These are phyloP conservation scores for Ophiostoma sp. DNA, from an alignment of 2,329 filamentous ascomycete species.

Conservation along the genomic window DNA sequence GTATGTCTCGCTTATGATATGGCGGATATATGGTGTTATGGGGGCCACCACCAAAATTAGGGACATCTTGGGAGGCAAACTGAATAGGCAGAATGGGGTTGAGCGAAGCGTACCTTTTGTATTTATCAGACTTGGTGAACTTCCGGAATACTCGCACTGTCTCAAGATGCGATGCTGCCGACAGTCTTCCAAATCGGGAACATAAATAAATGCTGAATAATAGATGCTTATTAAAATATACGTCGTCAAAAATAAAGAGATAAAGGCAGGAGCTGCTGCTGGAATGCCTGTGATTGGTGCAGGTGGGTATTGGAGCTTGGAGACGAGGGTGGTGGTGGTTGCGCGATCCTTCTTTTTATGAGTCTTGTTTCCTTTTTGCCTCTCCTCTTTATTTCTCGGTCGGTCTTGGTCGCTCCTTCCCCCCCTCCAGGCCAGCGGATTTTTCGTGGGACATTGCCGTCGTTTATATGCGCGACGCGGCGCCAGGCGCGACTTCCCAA, in stretches of 20 bases:
- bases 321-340: conserved; percentile 9
- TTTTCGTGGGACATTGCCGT: conserved; percentile 39
- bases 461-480: conserved; percentile 47
- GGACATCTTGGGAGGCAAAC: background rate
- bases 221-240: background rate
- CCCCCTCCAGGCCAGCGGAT: conserved; percentile 24
- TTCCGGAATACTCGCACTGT: background rate
- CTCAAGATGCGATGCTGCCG: background rate
- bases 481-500: conserved; percentile 27
- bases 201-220: background rate
- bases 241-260: background rate
- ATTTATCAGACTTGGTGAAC: background rate
- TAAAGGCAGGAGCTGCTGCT: background rate
- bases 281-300: conserved; percentile 15
- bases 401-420: background rate
- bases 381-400: conserved; percentile 15
- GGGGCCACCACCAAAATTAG: background rate
- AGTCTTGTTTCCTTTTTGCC: conserved; percentile 13
- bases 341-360: conserved; percentile 12
- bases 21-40: background rate
- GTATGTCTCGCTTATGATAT: background rate
- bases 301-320: background rate
- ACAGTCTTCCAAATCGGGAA: background rate
- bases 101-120: background rate
- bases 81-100: background rate